Percentiles rank a stretch among this genome's conserved stretches.
Conservation (phyloP, 73 alveolate species). For the Symbiodinium natans region DNA sequence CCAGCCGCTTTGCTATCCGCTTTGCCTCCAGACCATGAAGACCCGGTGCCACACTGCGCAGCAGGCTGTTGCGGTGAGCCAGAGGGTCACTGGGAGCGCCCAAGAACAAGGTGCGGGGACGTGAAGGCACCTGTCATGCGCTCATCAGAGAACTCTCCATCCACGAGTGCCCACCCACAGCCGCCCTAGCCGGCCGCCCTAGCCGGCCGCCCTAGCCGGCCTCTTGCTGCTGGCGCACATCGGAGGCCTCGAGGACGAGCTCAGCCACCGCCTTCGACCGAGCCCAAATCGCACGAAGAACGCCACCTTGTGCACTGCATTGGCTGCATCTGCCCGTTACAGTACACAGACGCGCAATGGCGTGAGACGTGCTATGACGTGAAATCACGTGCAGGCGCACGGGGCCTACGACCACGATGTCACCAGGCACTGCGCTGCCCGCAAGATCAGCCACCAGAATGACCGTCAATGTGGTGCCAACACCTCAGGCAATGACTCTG, state of each 20-base stretch:
- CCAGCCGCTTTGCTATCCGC: neutral
- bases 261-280: neutral
- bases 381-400: neutral
- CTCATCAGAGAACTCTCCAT: too few species aligned
- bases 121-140: neutral
- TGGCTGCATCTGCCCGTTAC: too few species aligned
- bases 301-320: neutral
- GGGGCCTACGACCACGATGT: slow-evolving; percentile 46
- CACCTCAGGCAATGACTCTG: neutral
- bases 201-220: too few species aligned
- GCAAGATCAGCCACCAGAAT: slow-evolving; percentile 43
- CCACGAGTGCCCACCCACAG: too few species aligned
- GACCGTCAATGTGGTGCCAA: neutral
- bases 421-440: slow-evolving; percentile 58
- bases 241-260: slow-evolving; percentile 68
- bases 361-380: neutral
- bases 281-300: slow-evolving; percentile 49
- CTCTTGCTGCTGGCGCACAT: slow-evolving; percentile 38
- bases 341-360: too few species aligned
- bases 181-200: too few species aligned
- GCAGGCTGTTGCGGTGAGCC: neutral
- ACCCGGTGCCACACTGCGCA: slow-evolving; percentile 49
- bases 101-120: neutral
- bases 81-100: neutral
- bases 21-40: slow-evolving; percentile 63